Conservation (phyloP, 495 filamentous ascomycete genomes). For the Margaritispora aquatica region DNA sequence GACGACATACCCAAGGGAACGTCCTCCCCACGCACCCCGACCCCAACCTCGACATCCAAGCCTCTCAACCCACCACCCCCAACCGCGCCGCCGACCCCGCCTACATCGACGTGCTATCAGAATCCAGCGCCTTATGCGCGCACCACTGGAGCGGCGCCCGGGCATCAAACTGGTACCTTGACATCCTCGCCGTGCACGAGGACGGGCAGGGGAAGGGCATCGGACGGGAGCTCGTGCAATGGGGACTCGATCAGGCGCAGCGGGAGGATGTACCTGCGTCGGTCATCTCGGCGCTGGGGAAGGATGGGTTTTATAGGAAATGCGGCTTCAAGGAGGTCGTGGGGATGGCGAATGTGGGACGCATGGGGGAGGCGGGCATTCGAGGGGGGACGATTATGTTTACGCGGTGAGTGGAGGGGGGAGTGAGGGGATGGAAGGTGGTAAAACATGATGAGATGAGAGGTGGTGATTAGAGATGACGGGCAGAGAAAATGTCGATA, state of each 20-base stretch:
- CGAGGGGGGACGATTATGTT: background rate
- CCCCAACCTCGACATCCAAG: too few relatives aligned
- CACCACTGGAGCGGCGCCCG: background rate
- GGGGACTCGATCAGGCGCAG: conserved; percentile 4
- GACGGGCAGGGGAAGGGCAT: conserved; percentile 12
- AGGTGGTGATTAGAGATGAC: too few relatives aligned
- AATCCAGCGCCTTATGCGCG: background rate
- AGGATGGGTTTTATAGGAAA: conserved; percentile 12
- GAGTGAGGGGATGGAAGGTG: too few relatives aligned
- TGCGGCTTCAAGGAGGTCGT: conserved; percentile 11
- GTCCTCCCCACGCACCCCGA: too few relatives aligned
- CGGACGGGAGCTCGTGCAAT: conserved; percentile 3
- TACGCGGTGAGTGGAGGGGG: background rate
- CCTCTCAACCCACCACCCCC: too few relatives aligned
- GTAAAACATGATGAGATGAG: too few relatives aligned
- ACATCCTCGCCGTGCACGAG: conserved; percentile 2
- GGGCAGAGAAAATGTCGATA: too few relatives aligned
- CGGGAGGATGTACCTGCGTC: conserved; percentile 2
- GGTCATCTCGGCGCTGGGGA: conserved; percentile 2
- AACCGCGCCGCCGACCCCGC: conserved; percentile 4
- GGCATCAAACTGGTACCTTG: conserved; percentile 6
- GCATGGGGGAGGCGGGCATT: conserved; percentile 3
- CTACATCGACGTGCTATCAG: background rate
- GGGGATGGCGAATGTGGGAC: conserved; percentile 1
- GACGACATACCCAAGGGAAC: too few relatives aligned